A percentile compares a stretch with the other conserved stretches of the same genome.
Conservation (phyloP, 345 rosid species). For the Murraya paniculata region DNA sequence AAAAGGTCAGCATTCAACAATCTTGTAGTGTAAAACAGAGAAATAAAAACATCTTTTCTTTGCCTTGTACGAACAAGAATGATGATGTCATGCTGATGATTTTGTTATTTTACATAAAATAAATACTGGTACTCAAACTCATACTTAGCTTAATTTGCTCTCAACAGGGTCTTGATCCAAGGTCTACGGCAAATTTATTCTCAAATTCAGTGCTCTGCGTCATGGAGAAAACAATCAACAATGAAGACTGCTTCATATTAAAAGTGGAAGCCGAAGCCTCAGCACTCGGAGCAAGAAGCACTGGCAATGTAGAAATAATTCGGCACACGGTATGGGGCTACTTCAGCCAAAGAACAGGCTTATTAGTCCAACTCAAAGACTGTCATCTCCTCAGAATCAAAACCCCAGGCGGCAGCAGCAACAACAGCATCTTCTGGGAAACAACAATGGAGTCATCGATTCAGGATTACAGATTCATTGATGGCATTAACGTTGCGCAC, state of each 20-base stretch:
- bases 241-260: constrained; percentile 76
- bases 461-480: constrained; percentile 69
- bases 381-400: constrained; percentile 74
- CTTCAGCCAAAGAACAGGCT: constrained; percentile 92
- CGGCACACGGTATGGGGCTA: constrained; percentile 86
- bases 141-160: neutral
- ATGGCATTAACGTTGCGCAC: constrained; percentile 83
- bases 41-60: neutral
- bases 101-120: neutral
- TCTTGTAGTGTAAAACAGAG: neutral
- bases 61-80: neutral
- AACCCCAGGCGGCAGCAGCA: constrained; percentile 39
- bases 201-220: constrained; percentile 51
- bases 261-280: constrained; percentile 67
- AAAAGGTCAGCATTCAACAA: neutral
- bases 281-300: constrained; percentile 58
- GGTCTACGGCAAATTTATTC: constrained; percentile 67
- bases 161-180: constrained; percentile 89
- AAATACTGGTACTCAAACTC: too few species aligned
- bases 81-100: neutral
- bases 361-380: constrained; percentile 71
- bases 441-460: constrained; percentile 82
- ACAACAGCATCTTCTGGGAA: constrained; percentile 77
- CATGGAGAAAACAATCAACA: constrained; percentile 68
- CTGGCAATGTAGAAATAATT: constrained; percentile 66